A percentile compares a stretch with the other conserved stretches of the same genome.
Conservation (phyloP, 2,329 filamentous ascomycete genomes). For the Sporothrix schenckii region DNA sequence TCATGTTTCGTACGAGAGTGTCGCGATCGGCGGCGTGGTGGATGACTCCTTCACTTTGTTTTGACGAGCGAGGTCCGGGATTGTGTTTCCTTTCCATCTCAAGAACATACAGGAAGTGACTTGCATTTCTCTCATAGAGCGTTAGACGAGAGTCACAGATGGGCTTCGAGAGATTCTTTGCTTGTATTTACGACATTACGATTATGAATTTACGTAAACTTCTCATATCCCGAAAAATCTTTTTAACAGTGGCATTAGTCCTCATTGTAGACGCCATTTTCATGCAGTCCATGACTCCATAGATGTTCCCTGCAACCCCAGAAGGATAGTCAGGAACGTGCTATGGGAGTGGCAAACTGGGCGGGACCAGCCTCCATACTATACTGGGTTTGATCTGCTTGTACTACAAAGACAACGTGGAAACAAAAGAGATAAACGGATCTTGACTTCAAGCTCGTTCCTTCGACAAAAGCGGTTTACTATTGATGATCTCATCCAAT, state of each 20-base stretch:
- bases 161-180: not conserved
- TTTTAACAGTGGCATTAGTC: not conserved
- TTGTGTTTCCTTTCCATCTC: not conserved
- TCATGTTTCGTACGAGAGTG: not conserved
- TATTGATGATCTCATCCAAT: not conserved
- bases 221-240: not conserved
- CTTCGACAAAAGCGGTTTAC: not conserved
- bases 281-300: too few species aligned
- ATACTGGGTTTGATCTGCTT: not conserved
- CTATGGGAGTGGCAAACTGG: not conserved
- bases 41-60: not conserved
- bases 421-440: not conserved
- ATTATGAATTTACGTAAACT: not conserved
- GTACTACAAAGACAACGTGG: not conserved
- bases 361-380: not conserved
- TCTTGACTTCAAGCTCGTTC: not conserved
- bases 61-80: not conserved
- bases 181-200: conserved; percentile 2
- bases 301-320: conserved; percentile 4
- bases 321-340: conserved; percentile 20
- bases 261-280: too few species aligned
- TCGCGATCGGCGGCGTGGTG: not conserved
- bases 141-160: not conserved
- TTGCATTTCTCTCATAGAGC: not conserved
- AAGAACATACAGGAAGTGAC: conserved; percentile 17